Evolutionary conservation across 2,329 filamentous ascomycete genomes (phyloP).

Genomic region (Septoria linicola): DNA sequence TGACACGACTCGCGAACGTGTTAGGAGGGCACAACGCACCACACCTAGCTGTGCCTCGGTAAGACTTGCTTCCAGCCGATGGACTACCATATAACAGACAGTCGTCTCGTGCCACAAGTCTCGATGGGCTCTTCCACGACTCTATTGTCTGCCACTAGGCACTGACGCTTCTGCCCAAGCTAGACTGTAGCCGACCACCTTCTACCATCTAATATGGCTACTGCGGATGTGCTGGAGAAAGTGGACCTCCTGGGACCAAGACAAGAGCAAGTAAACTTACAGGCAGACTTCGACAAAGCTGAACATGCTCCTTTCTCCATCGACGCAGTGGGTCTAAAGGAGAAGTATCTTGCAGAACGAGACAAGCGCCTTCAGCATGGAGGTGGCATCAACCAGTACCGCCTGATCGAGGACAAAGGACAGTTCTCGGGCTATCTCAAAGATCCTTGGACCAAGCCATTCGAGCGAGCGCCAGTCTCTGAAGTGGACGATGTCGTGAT

Average conservation of each 20-base stretch:
- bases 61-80: too few relatives aligned
- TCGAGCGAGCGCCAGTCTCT: constrained; percentile 22
- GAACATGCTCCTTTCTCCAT: constrained; percentile 15
- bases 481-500: constrained; percentile 26
- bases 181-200: background rate
- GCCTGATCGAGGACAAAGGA: constrained; percentile 23
- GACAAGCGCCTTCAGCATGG: constrained; percentile 24
- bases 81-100: too few relatives aligned
- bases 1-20: too few relatives aligned
- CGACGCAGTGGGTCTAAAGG: constrained; percentile 26
- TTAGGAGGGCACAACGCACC: too few relatives aligned
- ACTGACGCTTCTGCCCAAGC: background rate
- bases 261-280: constrained; percentile 22
- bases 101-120: too few relatives aligned
- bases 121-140: too few relatives aligned
- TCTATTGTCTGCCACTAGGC: too few relatives aligned
- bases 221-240: constrained; percentile 21
- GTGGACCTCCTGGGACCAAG: constrained; percentile 23
- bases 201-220: constrained; percentile 19
- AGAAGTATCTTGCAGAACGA: constrained; percentile 26
- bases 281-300: constrained; percentile 23
- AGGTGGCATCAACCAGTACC: constrained; percentile 27
- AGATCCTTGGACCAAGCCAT: constrained; percentile 24
- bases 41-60: too few relatives aligned
- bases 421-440: constrained; percentile 23